These are phyloP conservation scores for Diversispora eburnea DNA, from an alignment of 192 early-diverging fungal genomes.

Conservation along the genomic window DNA sequence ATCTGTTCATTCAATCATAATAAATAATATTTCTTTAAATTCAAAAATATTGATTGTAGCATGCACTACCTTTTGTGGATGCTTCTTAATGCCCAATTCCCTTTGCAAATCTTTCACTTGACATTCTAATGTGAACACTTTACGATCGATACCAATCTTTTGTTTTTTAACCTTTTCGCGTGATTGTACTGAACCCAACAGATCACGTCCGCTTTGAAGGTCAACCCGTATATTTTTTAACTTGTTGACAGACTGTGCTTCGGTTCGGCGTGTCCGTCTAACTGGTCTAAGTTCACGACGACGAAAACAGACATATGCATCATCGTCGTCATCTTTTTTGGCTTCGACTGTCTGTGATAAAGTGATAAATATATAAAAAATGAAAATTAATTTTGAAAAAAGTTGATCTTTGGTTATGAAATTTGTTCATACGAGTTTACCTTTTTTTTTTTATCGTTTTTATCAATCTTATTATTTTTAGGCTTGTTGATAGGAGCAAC, in stretches of 20 bases:
- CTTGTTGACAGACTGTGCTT: slow-evolving; percentile 82
- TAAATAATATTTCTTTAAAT: background rate
- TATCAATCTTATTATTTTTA: background rate
- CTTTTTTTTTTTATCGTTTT: too few relatives aligned
- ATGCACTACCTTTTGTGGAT: background rate
- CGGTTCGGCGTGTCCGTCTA: slow-evolving; percentile 83
- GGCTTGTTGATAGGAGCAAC: background rate
- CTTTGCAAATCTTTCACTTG: slow-evolving; percentile 61
- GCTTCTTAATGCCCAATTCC: slow-evolving; percentile 63
- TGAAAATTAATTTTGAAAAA: slow-evolving; percentile 2
- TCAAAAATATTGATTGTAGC: background rate
- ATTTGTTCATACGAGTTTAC: background rate
- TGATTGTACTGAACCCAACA: slow-evolving; percentile 76
- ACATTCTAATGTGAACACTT: slow-evolving; percentile 68
- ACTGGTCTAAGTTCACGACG: slow-evolving; percentile 85
- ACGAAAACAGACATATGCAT: slow-evolving; percentile 97
- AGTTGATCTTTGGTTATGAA: background rate
- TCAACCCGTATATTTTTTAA: slow-evolving; percentile 76
- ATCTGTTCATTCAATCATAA: background rate
- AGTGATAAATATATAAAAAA: too few relatives aligned
- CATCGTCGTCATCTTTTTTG: slow-evolving; percentile 60
- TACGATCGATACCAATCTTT: slow-evolving; percentile 68
- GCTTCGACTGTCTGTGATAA: slow-evolving; percentile 53
- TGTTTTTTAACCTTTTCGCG: slow-evolving; percentile 78
- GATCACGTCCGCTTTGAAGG: slow-evolving; percentile 66